Percentiles rank a stretch among this genome's conserved stretches.
Evolutionary conservation across 2,329 filamentous ascomycete species (phyloP).

Genomic region (Ascochyta viciae-villosae): DNA sequence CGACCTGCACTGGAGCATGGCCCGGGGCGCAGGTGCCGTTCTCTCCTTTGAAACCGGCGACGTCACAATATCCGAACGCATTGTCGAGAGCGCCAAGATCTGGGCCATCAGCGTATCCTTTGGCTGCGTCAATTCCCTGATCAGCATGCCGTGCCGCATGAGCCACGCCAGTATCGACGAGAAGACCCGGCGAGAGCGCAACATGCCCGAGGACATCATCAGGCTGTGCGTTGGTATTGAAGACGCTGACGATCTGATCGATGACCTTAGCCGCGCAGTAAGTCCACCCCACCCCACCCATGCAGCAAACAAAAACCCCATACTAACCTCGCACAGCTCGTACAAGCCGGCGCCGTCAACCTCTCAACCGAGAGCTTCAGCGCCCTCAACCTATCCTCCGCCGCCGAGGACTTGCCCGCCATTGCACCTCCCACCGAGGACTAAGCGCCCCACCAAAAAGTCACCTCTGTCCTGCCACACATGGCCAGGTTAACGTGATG

Average conservation of each 20-base stretch:
- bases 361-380: slow-evolving; percentile 84
- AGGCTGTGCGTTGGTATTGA: slow-evolving; percentile 96
- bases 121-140: slow-evolving; percentile 96
- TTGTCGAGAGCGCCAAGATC: slow-evolving; percentile 89
- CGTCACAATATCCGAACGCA: slow-evolving; percentile 80
- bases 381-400: slow-evolving; percentile 54
- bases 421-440: slow-evolving; percentile 22
- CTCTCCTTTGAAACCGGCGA: slow-evolving; percentile 96
- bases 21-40: slow-evolving; percentile 90
- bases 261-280: slow-evolving; percentile 90
- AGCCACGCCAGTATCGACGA: slow-evolving; percentile 98
- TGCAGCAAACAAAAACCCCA: no score
- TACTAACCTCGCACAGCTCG: slow-evolving; percentile 58
- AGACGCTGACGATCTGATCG: slow-evolving; percentile 87
- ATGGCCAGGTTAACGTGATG: slow-evolving; percentile 47
- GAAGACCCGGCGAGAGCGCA: slow-evolving; percentile 73
- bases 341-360: slow-evolving; percentile 91
- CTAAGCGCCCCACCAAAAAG: slow-evolving; percentile 24
- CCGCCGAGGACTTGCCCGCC: slow-evolving; percentile 17
- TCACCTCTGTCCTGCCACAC: slow-evolving; percentile 44
- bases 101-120: slow-evolving; percentile 98
- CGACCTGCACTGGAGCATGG: slow-evolving; percentile 93
- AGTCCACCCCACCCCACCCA: slow-evolving; percentile 51
- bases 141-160: slow-evolving; percentile 99
- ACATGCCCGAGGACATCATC: slow-evolving; percentile 97